Conservation (phyloP, 2,329 filamentous ascomycete genomes). For the Lomentospora prolificans region DNA sequence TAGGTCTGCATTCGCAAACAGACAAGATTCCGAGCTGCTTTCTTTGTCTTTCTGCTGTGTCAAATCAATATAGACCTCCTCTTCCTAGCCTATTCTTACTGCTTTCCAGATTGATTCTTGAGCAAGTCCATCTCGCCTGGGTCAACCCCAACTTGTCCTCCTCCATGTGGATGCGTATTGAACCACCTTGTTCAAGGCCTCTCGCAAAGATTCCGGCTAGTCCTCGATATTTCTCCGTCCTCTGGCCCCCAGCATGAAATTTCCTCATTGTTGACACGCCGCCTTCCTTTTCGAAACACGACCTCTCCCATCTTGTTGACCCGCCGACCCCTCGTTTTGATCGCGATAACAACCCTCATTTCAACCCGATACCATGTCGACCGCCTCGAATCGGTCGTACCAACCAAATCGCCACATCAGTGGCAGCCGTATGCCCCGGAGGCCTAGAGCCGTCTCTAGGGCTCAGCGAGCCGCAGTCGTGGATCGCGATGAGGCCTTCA, state of each 20-base stretch:
- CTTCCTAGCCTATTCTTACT: too few relatives aligned
- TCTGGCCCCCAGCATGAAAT: background rate
- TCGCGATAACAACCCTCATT: background rate
- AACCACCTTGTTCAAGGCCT: background rate
- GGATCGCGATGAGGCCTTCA: constrained; percentile 74
- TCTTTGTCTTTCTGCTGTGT: too few relatives aligned
- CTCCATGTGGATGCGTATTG: background rate
- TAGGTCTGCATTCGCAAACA: too few relatives aligned
- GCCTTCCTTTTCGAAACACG: background rate
- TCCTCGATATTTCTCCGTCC: background rate
- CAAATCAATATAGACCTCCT: too few relatives aligned
- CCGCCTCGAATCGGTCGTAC: constrained; percentile 22
- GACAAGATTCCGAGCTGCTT: too few relatives aligned
- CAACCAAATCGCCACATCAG: constrained; percentile 35
- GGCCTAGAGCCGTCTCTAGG: constrained; percentile 34
- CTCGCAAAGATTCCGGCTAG: background rate
- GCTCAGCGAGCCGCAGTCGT: constrained; percentile 34
- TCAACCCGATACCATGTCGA: constrained; percentile 10
- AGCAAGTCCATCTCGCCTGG: background rate
- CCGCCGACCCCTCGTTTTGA: background rate
- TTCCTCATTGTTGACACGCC: background rate
- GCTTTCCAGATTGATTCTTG: too few relatives aligned
- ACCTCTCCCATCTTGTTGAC: background rate
- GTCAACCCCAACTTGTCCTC: background rate
- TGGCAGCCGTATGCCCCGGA: constrained; percentile 28